Evolutionary conservation across 2,329 filamentous ascomycete species (phyloP), one percentile per base, ranked within the genome.

Genomic region (Neonectria ditissima): DNA sequence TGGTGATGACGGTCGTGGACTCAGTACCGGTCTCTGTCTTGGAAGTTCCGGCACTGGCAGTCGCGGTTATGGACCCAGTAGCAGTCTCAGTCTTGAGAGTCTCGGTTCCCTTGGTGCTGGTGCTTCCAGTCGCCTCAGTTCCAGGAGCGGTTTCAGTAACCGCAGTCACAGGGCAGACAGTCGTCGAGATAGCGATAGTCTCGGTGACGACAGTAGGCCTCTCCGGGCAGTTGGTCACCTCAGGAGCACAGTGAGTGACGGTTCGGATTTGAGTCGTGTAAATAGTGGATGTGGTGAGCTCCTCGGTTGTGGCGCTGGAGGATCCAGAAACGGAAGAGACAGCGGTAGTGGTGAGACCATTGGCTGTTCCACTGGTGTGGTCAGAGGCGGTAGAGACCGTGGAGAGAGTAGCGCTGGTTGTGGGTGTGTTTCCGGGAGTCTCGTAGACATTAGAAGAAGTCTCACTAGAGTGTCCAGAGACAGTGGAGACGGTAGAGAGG

Each of bases 261-360:
- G 70, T 73, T 11, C 63, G 64, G 53, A 73, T 41, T 24, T 57
- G 61, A 10, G 69, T 71, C 2, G 69, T 71, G 65, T 65, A 69
- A 24, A 67, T n/a, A 6, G 67, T 68, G 0, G 66, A 69, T 28
- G 69, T 70, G n/a, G 67, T 48, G 11, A 55, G 44, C 34, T 69
- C 18, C n/a, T 72, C 39, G 4, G 61, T 62, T 30, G 60, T 55
- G 2, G 18, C 67, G 6, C 56, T 37, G 34, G 14, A 57, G 65
- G 56, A 51, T 1, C 20, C 55, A 30, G 65, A 43, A 20, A 32
- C 8, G 13, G 56, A 47, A 24, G 39, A 16, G 30, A n/a, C 51
- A 16, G 43, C 44, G 14, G 58, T 44, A 16, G 34, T 37, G 34
- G 34, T 37, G 6, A n/a, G 34, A 6, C 13, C 34, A 14, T 37